Evolutionary conservation across 768 basidiomycete genomes (phyloP).

Genomic region (Mycena venus): DNA sequence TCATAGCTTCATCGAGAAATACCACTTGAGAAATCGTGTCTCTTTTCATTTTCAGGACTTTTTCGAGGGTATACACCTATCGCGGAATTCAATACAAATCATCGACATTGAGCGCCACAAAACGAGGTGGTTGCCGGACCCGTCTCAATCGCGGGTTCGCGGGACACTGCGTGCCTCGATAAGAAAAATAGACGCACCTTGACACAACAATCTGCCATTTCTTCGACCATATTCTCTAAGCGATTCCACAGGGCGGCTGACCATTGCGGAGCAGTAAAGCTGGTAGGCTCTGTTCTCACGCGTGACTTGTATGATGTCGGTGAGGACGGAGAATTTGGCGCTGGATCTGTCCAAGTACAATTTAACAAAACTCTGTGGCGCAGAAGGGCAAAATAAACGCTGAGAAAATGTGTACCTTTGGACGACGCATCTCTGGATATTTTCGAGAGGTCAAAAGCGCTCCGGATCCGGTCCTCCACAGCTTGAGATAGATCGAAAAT

Average conservation of each 20-base stretch:
- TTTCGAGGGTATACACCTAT: slow-evolving; percentile 95
- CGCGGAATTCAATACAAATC: not conserved
- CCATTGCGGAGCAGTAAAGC: slow-evolving; percentile 89
- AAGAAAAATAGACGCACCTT: slow-evolving; percentile 62
- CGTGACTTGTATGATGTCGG: slow-evolving; percentile 86
- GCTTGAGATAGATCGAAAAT: slow-evolving; percentile 85
- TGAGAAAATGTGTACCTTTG: slow-evolving; percentile 67
- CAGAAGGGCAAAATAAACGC: slow-evolving; percentile 29
- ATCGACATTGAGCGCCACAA: not conserved
- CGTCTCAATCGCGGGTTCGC: not conserved
- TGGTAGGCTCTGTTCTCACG: slow-evolving; percentile 92
- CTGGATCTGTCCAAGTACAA: slow-evolving; percentile 38
- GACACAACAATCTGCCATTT: slow-evolving; percentile 91
- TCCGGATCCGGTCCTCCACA: slow-evolving; percentile 84
- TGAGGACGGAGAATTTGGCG: slow-evolving; percentile 46
- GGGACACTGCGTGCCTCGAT: not conserved
- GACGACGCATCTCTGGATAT: slow-evolving; percentile 88
- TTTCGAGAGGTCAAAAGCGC: slow-evolving; percentile 87
- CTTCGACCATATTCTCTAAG: slow-evolving; percentile 86
- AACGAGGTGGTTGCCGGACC: not conserved
- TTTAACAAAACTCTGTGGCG: slow-evolving; percentile 15
- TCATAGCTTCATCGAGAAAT: slow-evolving; percentile 95
- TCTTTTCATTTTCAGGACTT: slow-evolving; percentile 90
- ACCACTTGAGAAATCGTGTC: slow-evolving; percentile 81
- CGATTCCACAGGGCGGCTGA: slow-evolving; percentile 84